These are phyloP conservation scores for Eucalyptus erythrocorys DNA, from an alignment of 345 rosid genomes.

Conservation along the genomic window DNA sequence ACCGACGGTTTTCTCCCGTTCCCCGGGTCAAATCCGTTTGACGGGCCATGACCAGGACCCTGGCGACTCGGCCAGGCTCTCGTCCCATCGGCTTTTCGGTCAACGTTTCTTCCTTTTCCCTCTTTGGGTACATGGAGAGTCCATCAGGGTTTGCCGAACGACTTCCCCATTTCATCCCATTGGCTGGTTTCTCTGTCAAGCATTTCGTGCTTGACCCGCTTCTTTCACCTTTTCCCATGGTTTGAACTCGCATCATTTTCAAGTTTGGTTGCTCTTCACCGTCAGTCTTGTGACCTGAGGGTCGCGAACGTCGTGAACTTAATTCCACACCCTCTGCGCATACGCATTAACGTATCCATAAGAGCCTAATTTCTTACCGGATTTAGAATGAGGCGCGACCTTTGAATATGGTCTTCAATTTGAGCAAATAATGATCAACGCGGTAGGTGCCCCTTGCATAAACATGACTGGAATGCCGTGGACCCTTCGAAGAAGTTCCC, in stretches of 20 bases:
- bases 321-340: not conserved
- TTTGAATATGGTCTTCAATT: too few relatives aligned
- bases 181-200: not conserved
- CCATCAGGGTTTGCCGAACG: not conserved
- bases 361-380: not conserved
- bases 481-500: not conserved
- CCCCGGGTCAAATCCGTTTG: not conserved
- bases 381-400: not conserved
- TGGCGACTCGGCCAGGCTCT: not conserved
- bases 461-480: not conserved
- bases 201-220: not conserved
- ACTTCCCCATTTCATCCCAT: not conserved
- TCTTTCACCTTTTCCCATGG: not conserved
- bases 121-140: not conserved
- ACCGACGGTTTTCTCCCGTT: not conserved
- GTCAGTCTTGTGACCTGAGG: not conserved
- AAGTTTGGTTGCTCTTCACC: not conserved
- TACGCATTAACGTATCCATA: not conserved
- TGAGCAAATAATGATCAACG: too few relatives aligned
- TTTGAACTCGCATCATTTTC: not conserved
- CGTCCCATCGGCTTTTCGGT: not conserved
- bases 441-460: not conserved
- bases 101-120: not conserved
- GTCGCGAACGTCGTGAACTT: not conserved
- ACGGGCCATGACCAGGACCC: not conserved